These are phyloP conservation scores for Ceratobasidium sp. DNA, from an alignment of 1,284 basidiomycete species.

Conservation along the genomic window DNA sequence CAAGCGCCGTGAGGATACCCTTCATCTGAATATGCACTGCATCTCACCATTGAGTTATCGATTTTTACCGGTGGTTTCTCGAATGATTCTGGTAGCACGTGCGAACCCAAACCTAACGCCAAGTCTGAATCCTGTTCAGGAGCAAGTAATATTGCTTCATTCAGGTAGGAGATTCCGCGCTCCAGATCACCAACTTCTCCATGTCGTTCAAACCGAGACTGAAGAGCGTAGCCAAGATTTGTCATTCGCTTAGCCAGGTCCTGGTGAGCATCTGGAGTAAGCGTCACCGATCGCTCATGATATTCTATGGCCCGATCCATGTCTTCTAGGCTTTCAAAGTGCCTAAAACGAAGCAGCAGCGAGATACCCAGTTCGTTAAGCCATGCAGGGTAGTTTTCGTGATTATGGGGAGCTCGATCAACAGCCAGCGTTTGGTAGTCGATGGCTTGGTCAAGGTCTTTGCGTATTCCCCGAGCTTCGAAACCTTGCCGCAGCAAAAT, in stretches of 20 bases:
- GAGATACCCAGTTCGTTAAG: no score
- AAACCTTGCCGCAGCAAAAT: not conserved
- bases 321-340: not conserved
- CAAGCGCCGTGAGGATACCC: not conserved
- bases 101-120: no score
- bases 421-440: not conserved
- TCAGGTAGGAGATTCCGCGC: no score
- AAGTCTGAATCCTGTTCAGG: no score
- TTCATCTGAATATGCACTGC: not conserved
- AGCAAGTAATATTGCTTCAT: no score
- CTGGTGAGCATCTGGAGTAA: not conserved
- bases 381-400: no score
- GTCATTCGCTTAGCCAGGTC: not conserved
- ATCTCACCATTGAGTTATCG: not conserved
- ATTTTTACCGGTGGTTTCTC: not conserved
- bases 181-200: not conserved
- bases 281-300: not conserved
- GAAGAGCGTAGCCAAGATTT: not conserved
- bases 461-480: not conserved
- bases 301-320: not conserved
- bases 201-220: not conserved
- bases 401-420: no score
- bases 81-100: no score
- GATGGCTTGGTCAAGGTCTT: not conserved
- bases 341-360: no score